These are phyloP conservation scores for Microdochium paspali DNA, from an alignment of 2,329 filamentous ascomycete genomes.

Conservation along the genomic window DNA sequence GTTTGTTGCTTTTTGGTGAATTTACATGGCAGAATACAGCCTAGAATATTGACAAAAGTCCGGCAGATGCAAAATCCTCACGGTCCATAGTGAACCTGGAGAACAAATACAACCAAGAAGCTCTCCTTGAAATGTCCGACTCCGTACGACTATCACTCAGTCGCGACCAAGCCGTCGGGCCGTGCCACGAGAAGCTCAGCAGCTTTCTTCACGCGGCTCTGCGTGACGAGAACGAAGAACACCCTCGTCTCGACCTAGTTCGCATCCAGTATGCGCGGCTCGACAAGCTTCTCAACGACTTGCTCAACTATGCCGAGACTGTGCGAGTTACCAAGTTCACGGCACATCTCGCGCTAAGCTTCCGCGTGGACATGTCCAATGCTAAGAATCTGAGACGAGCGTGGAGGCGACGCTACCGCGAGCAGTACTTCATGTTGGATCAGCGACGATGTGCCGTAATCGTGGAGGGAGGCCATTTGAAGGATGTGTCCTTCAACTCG, in stretches of 20 bases:
- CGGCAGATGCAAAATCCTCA: background rate
- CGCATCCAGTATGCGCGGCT: conserved; percentile 25
- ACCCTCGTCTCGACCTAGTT: conserved; percentile 25
- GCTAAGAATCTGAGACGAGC: conserved; percentile 28
- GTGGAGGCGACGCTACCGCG: conserved; percentile 34
- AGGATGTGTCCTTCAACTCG: conserved; percentile 28
- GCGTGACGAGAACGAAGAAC: conserved; percentile 24
- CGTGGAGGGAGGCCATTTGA: conserved; percentile 25
- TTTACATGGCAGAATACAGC: background rate
- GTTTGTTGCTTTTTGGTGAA: conserved; percentile 6
- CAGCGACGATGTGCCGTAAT: conserved; percentile 28
- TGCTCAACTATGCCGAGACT: conserved; percentile 28
- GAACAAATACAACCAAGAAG: conserved; percentile 8
- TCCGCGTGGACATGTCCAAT: conserved; percentile 22
- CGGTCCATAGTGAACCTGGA: conserved; percentile 1
- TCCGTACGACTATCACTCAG: conserved; percentile 25
- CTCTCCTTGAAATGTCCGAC: conserved; percentile 31
- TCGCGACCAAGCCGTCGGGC: conserved; percentile 19
- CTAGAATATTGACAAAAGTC: background rate
- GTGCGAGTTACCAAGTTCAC: conserved; percentile 19
- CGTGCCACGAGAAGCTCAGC: conserved; percentile 24
- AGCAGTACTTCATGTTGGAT: conserved; percentile 35
- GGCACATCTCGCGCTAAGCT: conserved; percentile 15
- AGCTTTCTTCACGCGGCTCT: conserved; percentile 27
- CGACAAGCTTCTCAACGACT: conserved; percentile 30